Conservation (phyloP, 257 asterid species). For the Solanum pinnatisectum region DNA sequence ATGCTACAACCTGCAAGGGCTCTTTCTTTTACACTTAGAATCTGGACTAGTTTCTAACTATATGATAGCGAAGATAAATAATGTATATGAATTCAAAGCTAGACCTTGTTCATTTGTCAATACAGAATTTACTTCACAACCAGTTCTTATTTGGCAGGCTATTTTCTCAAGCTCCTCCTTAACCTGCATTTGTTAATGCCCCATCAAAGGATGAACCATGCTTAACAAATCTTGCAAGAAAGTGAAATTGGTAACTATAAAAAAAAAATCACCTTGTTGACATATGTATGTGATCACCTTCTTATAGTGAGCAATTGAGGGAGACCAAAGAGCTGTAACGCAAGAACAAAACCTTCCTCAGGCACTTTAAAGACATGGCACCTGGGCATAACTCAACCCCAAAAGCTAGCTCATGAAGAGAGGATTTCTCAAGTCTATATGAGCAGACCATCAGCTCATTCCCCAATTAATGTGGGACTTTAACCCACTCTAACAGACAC, state of each 20-base stretch:
- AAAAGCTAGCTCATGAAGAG: too few relatives aligned
- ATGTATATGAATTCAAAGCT: not conserved
- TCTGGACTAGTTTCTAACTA: not conserved
- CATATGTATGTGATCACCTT: slow-evolving; percentile 38
- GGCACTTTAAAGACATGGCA: too few relatives aligned
- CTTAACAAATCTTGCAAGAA: not conserved
- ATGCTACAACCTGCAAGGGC: slow-evolving; percentile 47
- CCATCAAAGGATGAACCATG: not conserved
- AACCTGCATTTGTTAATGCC: slow-evolving; percentile 11
- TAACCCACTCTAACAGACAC: too few relatives aligned
- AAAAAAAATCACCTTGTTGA: slow-evolving; percentile 30
- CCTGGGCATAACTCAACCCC: too few relatives aligned
- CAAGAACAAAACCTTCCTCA: not conserved
- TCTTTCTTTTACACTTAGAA: not conserved
- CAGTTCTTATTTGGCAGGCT: slow-evolving; percentile 59
- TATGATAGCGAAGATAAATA: not conserved
- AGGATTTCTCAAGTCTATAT: too few relatives aligned
- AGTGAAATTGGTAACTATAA: not conserved
- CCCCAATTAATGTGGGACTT: too few relatives aligned
- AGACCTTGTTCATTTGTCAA: slow-evolving; percentile 54
- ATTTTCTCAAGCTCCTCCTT: slow-evolving; percentile 31
- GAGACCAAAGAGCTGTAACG: slow-evolving; percentile 53
- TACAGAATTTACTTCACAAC: slow-evolving; percentile 31
- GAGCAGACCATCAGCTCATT: too few relatives aligned
- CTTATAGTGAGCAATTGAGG: slow-evolving; percentile 85